Evolutionary conservation across 2,329 filamentous ascomycete species (phyloP), one percentile per base, ranked within the genome.

Genomic region (Epicoccum nigrum): DNA sequence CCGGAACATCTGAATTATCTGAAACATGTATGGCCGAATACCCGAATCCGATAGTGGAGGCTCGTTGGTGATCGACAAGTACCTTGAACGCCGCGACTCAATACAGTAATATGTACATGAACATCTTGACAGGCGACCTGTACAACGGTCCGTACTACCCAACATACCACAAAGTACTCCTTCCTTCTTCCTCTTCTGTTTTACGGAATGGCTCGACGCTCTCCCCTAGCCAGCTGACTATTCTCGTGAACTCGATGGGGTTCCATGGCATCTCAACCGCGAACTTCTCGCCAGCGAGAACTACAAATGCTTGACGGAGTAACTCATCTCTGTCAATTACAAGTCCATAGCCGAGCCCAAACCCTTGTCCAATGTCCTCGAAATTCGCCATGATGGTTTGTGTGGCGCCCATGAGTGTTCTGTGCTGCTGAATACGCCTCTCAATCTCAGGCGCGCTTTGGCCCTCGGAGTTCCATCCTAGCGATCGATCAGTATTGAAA

Each of bases 181-280:
- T 56, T 45, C 61, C 62, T 13, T 70, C 62, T 50, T 69, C 67
- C 30, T 65, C 64, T 45, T 68, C 62, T 7, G 62, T 59, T 39
- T 57, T 61, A 13, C 58, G 59, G 46, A 67, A 70, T 7, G 51
- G 51, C 39, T 69, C 60, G 32, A 71, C 48, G 31, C 65, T 61
- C 19, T 65, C 62, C 8, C 56, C 56, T 17, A 72, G 48, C 69
- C 69, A 71, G 17, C 53, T 51, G 46, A 72, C 59, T 3, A 60
- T 58, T 20, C 55, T 63, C 7, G 60, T 65, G 28, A 70, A 70
- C 16, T 70, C 67, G n/a, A 71, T 50, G 12, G 47, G 45, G 45
- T 60, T 63, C 69, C 69, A 72, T 30, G 61, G 60, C 64, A 71
- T 62, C 45, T 69, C 68, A 23, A 60, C 59, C 12, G 65, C 64